Percentiles rank a stretch among this genome's conserved stretches.
Conservation (phyloP, 805 yeast genomes). For the Yarrowia porcina region DNA sequence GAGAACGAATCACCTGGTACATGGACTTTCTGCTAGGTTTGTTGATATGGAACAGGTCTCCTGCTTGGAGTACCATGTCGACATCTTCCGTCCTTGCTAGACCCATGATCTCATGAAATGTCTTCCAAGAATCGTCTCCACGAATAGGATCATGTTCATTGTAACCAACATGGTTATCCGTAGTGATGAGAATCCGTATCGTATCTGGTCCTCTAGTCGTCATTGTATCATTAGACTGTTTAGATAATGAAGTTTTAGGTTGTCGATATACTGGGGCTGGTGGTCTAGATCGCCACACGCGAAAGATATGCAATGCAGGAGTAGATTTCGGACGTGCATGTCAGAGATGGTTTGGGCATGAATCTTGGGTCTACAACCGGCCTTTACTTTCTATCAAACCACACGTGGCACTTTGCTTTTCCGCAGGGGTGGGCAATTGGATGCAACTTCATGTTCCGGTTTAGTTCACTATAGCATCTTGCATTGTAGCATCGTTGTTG, state of each 20-base stretch:
- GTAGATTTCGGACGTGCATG: background rate
- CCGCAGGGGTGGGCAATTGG: background rate
- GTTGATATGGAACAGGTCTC: conserved; percentile 88
- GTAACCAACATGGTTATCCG: conserved; percentile 96
- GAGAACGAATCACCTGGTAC: conserved; percentile 72
- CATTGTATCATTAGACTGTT: background rate
- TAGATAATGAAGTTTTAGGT: background rate
- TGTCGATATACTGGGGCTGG: background rate
- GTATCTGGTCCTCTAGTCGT: conserved; percentile 53
- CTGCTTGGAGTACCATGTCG: conserved; percentile 88
- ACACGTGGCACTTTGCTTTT: background rate
- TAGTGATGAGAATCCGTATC: conserved; percentile 73
- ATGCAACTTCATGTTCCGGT: background rate
- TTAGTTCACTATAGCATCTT: too few species aligned
- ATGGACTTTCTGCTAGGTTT: conserved; percentile 84
- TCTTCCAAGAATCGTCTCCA: conserved; percentile 84
- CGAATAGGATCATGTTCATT: conserved; percentile 84
- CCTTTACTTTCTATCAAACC: background rate
- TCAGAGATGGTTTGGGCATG: background rate
- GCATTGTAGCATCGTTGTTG: too few species aligned
- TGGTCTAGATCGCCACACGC: conserved; percentile 1
- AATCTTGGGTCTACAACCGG: background rate
- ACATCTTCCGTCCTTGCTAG: conserved; percentile 69
- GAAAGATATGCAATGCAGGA: background rate
- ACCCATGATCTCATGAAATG: conserved; percentile 78